Evolutionary conservation across 345 rosid species (phyloP).

Genomic region (Eutrema heterophyllum): DNA sequence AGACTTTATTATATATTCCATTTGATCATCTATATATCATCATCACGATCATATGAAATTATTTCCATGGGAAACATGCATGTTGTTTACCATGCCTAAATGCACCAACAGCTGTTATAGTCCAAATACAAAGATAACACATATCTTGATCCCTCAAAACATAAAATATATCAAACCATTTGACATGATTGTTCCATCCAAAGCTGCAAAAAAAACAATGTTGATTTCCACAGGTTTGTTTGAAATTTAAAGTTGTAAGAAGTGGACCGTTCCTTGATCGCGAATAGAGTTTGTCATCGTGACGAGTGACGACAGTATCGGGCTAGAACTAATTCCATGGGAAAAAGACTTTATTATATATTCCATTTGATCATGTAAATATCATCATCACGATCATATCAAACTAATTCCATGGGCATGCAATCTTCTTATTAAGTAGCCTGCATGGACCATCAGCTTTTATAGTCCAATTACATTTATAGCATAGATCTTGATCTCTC

Average conservation of each 20-base stretch:
- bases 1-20: no score
- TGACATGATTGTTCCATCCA: background rate
- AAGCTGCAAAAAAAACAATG: constrained; percentile 16
- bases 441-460: constrained; percentile 15
- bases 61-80: constrained; percentile 2
- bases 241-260: constrained; percentile 7
- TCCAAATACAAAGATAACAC: background rate
- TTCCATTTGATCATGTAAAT: background rate
- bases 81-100: background rate
- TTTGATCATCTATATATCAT: background rate
- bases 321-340: no score
- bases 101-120: background rate
- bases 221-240: background rate
- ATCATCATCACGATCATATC: background rate
- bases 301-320: no score
- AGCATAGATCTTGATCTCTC: constrained; percentile 13
- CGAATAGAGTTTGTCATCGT: no score
- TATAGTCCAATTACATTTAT: background rate
- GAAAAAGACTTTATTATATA: background rate
- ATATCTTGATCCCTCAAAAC: constrained; percentile 4
- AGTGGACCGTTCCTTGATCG: background rate
- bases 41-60: background rate
- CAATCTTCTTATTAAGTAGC: background rate
- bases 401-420: constrained; percentile 14
- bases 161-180: constrained; percentile 6